phyloP scores from a whole-genome alignment of 345 rosid species.

The Acer negundo region DNA sequence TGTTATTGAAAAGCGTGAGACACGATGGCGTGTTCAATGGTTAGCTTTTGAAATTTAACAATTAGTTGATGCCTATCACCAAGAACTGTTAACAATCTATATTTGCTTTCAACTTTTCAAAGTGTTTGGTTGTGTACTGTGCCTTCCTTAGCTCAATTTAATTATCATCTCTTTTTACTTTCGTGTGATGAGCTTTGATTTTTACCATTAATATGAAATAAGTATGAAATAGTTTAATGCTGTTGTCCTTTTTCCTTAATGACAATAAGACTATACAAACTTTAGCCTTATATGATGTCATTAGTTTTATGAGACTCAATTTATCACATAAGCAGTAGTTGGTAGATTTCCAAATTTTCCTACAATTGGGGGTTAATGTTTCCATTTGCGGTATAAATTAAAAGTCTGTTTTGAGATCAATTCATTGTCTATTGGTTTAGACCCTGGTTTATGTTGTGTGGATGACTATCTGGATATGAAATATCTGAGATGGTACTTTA shows the following conservation, averaged over 20 bases:
- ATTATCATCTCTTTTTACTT: not conserved
- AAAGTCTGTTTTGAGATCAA: not conserved
- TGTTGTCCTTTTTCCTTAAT: not conserved
- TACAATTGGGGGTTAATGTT: not conserved
- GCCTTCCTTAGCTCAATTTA: not conserved
- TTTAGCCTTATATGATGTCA: not conserved
- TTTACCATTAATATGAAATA: not conserved
- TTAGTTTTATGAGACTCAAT: not conserved
- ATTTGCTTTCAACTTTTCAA: slow-evolving; percentile 1
- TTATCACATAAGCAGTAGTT: not conserved
- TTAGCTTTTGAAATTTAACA: slow-evolving; percentile 36
- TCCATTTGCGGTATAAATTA: not conserved
- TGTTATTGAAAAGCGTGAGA: slow-evolving; percentile 99
- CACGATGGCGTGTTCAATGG: slow-evolving; percentile 99
- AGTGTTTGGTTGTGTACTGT: not conserved
- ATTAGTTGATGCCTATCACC: not conserved
- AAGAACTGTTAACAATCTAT: not conserved
- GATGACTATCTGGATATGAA: not conserved
- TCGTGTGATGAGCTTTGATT: not conserved
- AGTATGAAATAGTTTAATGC: not conserved
- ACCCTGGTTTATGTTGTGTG: not conserved
- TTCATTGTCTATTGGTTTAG: not conserved
- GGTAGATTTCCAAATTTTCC: not conserved
- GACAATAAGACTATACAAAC: not conserved
- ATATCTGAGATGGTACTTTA: not conserved